Evolutionary conservation across 192 early-diverging fungal species (phyloP).

Genomic region (Backusella westeae): DNA sequence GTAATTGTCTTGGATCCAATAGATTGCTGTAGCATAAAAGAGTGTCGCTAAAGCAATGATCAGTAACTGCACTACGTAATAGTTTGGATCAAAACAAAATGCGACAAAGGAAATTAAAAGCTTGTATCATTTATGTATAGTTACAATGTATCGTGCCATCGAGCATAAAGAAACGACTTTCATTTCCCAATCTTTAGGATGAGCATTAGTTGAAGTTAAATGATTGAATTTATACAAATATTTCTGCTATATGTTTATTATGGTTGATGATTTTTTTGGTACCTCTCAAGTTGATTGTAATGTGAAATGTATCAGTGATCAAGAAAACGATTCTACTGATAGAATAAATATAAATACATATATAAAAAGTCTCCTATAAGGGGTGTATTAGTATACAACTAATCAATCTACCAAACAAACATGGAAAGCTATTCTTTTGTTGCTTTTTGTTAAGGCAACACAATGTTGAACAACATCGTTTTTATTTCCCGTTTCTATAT

Average conservation of each 20-base stretch:
- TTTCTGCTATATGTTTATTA: too few relatives aligned
- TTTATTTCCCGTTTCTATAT: not conserved
- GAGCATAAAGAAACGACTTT: too few relatives aligned
- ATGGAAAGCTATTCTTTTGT: not conserved
- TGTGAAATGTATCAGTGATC: too few relatives aligned
- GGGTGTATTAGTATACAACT: not conserved
- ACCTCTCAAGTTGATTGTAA: too few relatives aligned
- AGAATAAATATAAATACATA: too few relatives aligned
- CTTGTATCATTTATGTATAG: too few relatives aligned
- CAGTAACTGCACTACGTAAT: not conserved
- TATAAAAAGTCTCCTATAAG: not conserved
- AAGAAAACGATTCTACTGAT: too few relatives aligned
- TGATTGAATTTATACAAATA: too few relatives aligned
- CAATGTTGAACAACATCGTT: not conserved
- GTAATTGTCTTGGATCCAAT: not conserved
- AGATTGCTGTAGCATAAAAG: not conserved
- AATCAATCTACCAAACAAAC: not conserved
- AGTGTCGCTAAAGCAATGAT: not conserved
- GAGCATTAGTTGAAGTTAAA: too few relatives aligned
- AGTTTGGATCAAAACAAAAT: not conserved
- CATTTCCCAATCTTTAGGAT: too few relatives aligned
- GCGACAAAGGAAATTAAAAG: not conserved
- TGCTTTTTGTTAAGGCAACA: not conserved
- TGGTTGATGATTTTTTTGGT: too few relatives aligned
- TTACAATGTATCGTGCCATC: too few relatives aligned